These are phyloP conservation scores for Aspergillus cristatus DNA, from an alignment of 495 filamentous ascomycete species.

Conservation along the genomic window DNA sequence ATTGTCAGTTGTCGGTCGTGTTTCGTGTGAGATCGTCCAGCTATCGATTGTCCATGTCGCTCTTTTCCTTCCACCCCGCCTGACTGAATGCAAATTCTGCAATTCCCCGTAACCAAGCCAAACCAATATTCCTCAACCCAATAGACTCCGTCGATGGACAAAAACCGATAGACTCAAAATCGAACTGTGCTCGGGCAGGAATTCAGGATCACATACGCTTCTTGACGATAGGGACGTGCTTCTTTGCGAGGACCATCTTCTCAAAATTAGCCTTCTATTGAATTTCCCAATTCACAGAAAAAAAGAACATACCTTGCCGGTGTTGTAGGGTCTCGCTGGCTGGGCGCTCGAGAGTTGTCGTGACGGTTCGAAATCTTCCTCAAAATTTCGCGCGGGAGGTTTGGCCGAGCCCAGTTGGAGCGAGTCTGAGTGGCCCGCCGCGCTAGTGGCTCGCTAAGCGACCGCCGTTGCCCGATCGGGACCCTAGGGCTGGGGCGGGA, in stretches of 20 bases:
- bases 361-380: constrained; percentile 36
- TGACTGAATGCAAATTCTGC: not conserved
- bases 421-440: constrained; percentile 25
- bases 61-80: not conserved
- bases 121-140: too few relatives aligned
- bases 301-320: constrained; percentile 35
- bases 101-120: too few relatives aligned
- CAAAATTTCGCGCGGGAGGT: constrained; percentile 29
- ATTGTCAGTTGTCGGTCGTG: constrained; percentile 23
- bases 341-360: constrained; percentile 42
- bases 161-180: constrained; percentile 18
- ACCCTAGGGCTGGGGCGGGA: constrained; percentile 10
- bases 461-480: constrained; percentile 5
- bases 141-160: constrained; percentile 5
- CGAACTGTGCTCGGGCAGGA: constrained; percentile 7
- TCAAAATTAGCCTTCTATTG: too few relatives aligned
- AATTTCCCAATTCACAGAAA: not conserved
- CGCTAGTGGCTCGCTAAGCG: constrained; percentile 39
- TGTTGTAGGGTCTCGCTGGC: constrained; percentile 33
- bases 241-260: constrained; percentile 97
- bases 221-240: constrained; percentile 98
- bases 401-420: constrained; percentile 16
- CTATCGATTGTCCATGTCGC: not conserved
- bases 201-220: constrained; percentile 71
- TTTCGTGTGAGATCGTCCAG: constrained; percentile 2